Conservation (phyloP, 129 eudicot species). For the Flaveria trinervia region DNA sequence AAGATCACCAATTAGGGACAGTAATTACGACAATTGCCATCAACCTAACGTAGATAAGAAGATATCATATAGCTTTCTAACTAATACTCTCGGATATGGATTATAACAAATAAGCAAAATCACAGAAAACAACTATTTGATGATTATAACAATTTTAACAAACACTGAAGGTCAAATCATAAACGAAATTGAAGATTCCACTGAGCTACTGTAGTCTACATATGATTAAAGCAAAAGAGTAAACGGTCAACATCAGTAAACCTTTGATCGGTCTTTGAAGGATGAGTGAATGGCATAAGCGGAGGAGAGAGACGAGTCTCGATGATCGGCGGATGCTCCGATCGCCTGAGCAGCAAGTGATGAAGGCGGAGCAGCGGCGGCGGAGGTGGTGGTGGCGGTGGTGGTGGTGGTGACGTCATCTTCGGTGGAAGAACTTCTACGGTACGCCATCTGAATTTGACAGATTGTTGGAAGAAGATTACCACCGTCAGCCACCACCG, state of each 20-base stretch:
- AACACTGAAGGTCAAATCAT: background rate
- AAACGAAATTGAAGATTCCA: background rate
- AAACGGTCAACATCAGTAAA: constrained; percentile 19
- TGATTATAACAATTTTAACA: background rate
- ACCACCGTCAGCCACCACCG: constrained; percentile 27
- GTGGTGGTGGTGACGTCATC: constrained; percentile 4
- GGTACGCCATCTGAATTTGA: constrained; percentile 51
- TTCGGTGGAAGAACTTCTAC: constrained; percentile 41
- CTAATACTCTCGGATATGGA: too few species aligned
- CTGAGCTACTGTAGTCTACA: background rate
- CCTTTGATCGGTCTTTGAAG: constrained; percentile 41
- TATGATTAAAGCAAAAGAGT: background rate
- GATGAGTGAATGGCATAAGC: constrained; percentile 45
- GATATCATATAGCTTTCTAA: too few species aligned
- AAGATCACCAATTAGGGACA: background rate
- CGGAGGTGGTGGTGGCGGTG: constrained; percentile 16
- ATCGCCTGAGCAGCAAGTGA: constrained; percentile 70
- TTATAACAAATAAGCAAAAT: constrained; percentile 3
- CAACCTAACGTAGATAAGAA: background rate
- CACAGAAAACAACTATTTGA: background rate
- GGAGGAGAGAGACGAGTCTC: constrained; percentile 63
- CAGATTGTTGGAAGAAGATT: too few species aligned
- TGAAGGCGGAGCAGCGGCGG: constrained; percentile 28
- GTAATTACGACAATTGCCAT: background rate
- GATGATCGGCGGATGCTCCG: constrained; percentile 69